Base-by-base conservation (phyloP, 2,329 filamentous ascomycete genomes). In the Ophiostoma pallidulum region DNA sequence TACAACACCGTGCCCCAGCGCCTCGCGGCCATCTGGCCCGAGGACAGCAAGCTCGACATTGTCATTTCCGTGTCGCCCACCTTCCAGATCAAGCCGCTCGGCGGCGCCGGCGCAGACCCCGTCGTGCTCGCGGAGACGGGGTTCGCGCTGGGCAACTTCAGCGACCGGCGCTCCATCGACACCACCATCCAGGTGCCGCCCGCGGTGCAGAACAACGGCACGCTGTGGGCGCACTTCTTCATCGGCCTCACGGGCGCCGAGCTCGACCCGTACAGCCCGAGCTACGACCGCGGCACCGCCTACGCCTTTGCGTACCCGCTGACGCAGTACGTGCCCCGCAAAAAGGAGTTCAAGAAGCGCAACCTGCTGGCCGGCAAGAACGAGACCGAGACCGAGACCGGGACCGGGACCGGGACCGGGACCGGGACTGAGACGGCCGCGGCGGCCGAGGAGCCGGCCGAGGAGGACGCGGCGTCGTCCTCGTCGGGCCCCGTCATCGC, bases 151-250 rank as follows among this genome's bases (percentile, higher is more conserved):
- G 85, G 85, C 51, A 83, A 94, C 65, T 88, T 74, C 61, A 83
- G 80, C 49, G 89, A 97, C 59, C 82, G 76, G 60, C 79, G 92
- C 49, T 74, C 83, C 47, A 75, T 90, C 49, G 82, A 91, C 56
- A 86, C 85, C 7, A 82, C 73, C 32, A 88, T 98, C 61, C 67
- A 73, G 3, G 80, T 97, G 4, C 91, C 92, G 3, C 72, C 73
- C 52, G 73, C 78, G 36, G 89, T 94, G 0, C 90, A 96, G 71
- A 76, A 89, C 56, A 97, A 97, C 62, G 89, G 87, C 29, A 96
- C 91, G 1, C 75, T 98, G 9, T 96, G 87, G 81, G 91, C 86
- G 3, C 92, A 98, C 64, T 94, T 97, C 66, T 95, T 89, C 59
- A 71, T 97, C 51, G 87, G 80, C 10, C 77, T 94, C 54, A 69